Conservation (phyloP, 208 protist species). For the Trypanosoma melophagium region DNA sequence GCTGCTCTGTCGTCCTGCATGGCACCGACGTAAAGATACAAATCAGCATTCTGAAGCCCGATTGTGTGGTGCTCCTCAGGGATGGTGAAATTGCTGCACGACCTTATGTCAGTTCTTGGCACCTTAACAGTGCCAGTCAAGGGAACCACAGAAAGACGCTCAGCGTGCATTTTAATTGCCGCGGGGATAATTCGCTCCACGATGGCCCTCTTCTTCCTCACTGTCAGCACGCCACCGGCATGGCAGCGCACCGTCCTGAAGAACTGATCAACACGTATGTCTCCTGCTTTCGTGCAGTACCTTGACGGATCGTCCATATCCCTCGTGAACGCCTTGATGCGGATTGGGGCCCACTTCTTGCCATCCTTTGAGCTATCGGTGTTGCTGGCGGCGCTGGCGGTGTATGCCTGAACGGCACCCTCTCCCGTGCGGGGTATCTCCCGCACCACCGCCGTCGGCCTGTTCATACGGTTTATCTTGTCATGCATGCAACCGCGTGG, state of each 20-base stretch:
- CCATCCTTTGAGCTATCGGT: neutral
- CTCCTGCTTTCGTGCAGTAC: constrained; percentile 40
- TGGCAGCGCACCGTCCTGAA: constrained; percentile 26
- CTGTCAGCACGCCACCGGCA: constrained; percentile 34
- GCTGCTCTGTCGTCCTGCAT: constrained; percentile 19
- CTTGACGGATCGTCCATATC: constrained; percentile 33
- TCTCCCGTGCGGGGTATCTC: neutral
- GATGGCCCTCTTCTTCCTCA: constrained; percentile 30
- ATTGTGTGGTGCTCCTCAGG: constrained; percentile 33
- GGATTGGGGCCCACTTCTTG: constrained; percentile 31
- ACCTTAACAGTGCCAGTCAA: constrained; percentile 25
- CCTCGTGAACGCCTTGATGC: constrained; percentile 33
- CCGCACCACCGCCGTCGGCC: neutral
- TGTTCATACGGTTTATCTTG: neutral
- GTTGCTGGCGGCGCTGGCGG: neutral
- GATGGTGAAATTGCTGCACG: constrained; percentile 43
- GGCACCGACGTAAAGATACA: constrained; percentile 59
- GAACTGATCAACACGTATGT: constrained; percentile 21
- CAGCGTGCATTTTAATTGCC: constrained; percentile 39
- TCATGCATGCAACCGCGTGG: neutral
- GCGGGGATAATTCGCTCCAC: constrained; percentile 32
- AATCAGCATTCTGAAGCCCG: constrained; percentile 46
- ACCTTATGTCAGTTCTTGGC: neutral
- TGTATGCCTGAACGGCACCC: neutral
- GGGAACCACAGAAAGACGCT: constrained; percentile 44